Conservation (phyloP, 768 basidiomycete genomes). For the Tricholoma furcatifolium region DNA sequence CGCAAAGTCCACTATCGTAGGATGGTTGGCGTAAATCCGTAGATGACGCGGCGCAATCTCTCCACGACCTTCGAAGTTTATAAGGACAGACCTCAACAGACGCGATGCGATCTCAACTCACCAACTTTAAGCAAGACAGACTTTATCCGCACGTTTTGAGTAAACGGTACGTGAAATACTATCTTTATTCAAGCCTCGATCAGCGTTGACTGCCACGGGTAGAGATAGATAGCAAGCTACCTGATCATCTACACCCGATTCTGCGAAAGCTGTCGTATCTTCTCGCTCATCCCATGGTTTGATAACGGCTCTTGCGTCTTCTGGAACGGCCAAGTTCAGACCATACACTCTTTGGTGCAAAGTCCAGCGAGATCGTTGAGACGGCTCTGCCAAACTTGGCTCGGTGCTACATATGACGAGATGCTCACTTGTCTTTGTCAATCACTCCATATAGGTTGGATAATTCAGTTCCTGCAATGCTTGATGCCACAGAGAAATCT, state of each 20-base stretch:
- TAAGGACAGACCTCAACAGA: not conserved
- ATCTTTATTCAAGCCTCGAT: constrained; percentile 42
- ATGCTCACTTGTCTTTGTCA: constrained; percentile 64
- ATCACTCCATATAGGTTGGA: constrained; percentile 60
- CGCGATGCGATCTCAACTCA: constrained; percentile 28
- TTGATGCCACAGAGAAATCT: constrained; percentile 39
- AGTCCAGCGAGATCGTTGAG: constrained; percentile 21
- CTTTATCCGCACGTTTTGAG: constrained; percentile 71
- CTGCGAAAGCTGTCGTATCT: constrained; percentile 59
- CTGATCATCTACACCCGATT: constrained; percentile 87
- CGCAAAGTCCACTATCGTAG: constrained; percentile 74
- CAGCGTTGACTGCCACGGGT: constrained; percentile 9
- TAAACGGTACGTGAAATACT: constrained; percentile 81
- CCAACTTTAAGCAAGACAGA: constrained; percentile 79
- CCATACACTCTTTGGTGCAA: constrained; percentile 68
- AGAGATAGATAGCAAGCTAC: constrained; percentile 33
- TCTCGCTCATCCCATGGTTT: constrained; percentile 84
- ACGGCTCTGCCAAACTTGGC: constrained; percentile 11
- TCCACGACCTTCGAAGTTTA: constrained; percentile 53
- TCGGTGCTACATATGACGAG: not conserved
- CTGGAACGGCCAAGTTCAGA: constrained; percentile 77
- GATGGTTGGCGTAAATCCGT: constrained; percentile 70
- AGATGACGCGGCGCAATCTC: constrained; percentile 75
- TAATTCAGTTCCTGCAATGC: constrained; percentile 44
- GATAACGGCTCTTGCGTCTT: constrained; percentile 72